phyloP scores from a whole-genome alignment of 2,329 filamentous ascomycete species.

The Fusarium brachygibbosum region DNA sequence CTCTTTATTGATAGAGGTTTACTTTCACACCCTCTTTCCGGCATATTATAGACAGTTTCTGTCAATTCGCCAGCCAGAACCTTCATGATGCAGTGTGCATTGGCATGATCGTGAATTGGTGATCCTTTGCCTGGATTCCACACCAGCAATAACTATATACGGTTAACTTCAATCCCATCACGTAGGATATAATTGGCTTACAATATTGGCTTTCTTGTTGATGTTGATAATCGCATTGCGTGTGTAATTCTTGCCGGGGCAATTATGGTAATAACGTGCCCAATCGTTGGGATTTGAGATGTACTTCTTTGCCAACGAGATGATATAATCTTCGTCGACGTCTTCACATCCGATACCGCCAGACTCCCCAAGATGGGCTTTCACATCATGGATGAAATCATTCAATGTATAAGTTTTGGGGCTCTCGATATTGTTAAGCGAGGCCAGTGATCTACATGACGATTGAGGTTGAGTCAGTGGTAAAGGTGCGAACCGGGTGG shows the following conservation, averaged over 20 bases:
- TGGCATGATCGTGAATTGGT: conserved; percentile 23
- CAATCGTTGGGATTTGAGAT: conserved; percentile 18
- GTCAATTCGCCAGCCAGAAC: conserved; percentile 16
- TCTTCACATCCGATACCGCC: conserved; percentile 17
- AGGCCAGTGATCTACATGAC: neutral
- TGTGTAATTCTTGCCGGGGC: conserved; percentile 17
- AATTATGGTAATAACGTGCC: conserved; percentile 23
- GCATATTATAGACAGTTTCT: conserved; percentile 17
- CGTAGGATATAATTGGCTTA: neutral
- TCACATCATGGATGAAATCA: neutral
- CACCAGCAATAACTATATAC: neutral
- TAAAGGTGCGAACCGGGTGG: conserved; percentile 8
- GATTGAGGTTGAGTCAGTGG: conserved; percentile 4
- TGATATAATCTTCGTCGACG: conserved; percentile 16
- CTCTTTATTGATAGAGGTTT: conserved; percentile 12
- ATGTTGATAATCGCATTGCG: conserved; percentile 15
- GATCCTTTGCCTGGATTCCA: conserved; percentile 27
- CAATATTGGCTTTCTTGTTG: conserved; percentile 20
- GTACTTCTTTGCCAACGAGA: conserved; percentile 7
- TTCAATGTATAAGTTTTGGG: neutral
- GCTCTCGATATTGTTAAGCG: neutral
- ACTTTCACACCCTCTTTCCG: neutral
- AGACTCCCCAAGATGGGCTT: neutral
- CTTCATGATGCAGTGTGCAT: conserved; percentile 24
- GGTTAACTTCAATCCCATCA: neutral